phyloP scores from a whole-genome alignment of 345 rosid species.

The Salix caprea region DNA sequence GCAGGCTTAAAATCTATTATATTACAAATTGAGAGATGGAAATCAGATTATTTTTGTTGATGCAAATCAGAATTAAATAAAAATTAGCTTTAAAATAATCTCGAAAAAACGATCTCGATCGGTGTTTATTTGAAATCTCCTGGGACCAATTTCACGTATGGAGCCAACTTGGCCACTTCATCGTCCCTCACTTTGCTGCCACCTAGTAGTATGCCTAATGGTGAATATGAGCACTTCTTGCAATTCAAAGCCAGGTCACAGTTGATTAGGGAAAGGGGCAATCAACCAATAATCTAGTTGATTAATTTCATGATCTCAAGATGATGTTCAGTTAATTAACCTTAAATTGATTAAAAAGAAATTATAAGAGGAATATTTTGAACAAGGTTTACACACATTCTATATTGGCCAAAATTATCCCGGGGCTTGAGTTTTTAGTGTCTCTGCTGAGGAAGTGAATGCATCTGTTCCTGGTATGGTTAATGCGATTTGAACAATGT shows the following conservation, averaged over 20 bases:
- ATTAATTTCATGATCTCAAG: neutral
- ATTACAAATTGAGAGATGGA: no score
- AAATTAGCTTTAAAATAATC: neutral
- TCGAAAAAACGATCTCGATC: neutral
- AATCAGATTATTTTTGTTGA: no score
- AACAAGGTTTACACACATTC: conserved; percentile 40
- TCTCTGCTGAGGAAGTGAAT: conserved; percentile 34
- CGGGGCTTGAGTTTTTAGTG: conserved; percentile 21
- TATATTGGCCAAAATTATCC: conserved; percentile 65
- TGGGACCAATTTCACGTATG: conserved; percentile 26
- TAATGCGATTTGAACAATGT: conserved; percentile 28
- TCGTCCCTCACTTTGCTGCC: conserved; percentile 16
- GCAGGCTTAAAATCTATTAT: no score
- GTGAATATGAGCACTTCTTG: conserved; percentile 30
- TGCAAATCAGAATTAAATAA: no score
- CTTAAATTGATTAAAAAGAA: neutral
- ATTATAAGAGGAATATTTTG: neutral
- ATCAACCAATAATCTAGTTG: neutral
- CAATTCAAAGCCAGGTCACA: conserved; percentile 34
- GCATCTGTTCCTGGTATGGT: conserved; percentile 41
- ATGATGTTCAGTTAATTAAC: no score
- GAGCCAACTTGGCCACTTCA: conserved; percentile 32
- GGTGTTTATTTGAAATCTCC: conserved; percentile 29
- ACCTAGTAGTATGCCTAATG: conserved; percentile 4
- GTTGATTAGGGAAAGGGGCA: neutral